Base-by-base conservation (phyloP, 2,329 filamentous ascomycete genomes). In the Bipolaris sorokiniana region DNA sequence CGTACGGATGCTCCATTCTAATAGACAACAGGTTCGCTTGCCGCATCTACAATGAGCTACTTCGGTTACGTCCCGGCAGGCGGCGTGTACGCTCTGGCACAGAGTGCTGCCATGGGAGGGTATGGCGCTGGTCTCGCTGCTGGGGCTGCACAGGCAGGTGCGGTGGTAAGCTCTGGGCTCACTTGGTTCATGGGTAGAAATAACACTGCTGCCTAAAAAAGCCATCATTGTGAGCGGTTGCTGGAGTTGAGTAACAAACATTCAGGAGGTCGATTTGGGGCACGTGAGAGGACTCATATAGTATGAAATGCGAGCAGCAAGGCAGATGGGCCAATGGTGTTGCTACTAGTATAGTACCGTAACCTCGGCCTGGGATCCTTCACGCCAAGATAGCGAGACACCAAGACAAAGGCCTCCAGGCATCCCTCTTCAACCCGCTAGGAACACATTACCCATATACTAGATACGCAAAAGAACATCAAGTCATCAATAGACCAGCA, bases 101-200 rank as follows among this genome's bases (percentile, higher is more conserved):
- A 73, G 48, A 74, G 71, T 44, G 72, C 70, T 9, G 69, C 67
- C 4, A 75, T 74, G 72, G 70, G 70, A 3, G 72, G 72, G 3
- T 73, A 68, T 37, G 71, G 72, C 5, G 69, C 59, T 5, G 55
- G 63, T 28, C 48, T 64, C 49, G 68, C 64, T 26, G 63, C 62
- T 7, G 66, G 63, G 1, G 58, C 59, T 13, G 63, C 64, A 5
- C 63, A 69, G 40, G 66, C 56, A 23, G 65, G 65, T n/a, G 67
- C 68, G 28, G 36, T 62, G 37, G 31, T 61, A 9, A 59, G 57
- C 13, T 64, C 65, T 16, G 51, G 54, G 9, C 38, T 50, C 16
- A 60, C 58, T 11, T 67, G 56, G 57, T 6, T 62, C 20, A 41
- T 55, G 20, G 58, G 54, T 0, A 52, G 54, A 13, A 45, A 50